Evolutionary conservation across 352 stramenopile species (phyloP).

Genomic region (Phytophthora parvispora): DNA sequence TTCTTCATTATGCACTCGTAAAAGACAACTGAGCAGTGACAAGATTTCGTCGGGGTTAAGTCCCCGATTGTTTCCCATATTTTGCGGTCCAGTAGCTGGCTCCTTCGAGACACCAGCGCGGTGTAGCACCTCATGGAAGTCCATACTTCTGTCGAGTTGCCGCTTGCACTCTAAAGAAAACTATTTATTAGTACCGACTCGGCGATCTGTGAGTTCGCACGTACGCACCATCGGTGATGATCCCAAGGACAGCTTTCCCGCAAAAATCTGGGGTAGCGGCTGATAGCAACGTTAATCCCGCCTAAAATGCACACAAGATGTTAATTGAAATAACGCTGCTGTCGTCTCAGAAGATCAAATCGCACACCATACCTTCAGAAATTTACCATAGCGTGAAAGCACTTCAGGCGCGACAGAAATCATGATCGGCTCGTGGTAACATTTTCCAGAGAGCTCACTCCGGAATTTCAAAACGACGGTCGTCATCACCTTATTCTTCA

Average conservation of each 20-base stretch:
- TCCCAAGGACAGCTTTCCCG: conserved; percentile 1
- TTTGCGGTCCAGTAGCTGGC: not conserved
- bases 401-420: not conserved
- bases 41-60: conserved; percentile 18
- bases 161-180: conserved; percentile 7
- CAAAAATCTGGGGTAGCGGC: conserved; percentile 6
- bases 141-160: conserved; percentile 10
- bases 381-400: conserved; percentile 6
- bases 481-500: conserved; percentile 2
- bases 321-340: not conserved
- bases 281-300: conserved; percentile 5
- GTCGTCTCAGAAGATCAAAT: not conserved
- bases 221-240: conserved; percentile 8
- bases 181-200: not conserved
- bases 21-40: conserved; percentile 15
- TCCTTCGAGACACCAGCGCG: not conserved
- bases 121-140: conserved; percentile 12
- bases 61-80: conserved; percentile 11
- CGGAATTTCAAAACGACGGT: conserved; percentile 4
- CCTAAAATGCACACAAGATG: not conserved
- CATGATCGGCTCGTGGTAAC: conserved; percentile 9
- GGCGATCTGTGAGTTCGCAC: not conserved
- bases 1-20: conserved; percentile 4
- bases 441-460: conserved; percentile 12
- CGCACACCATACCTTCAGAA: conserved; percentile 1